Conservation (phyloP, 257 asterid species). For the Paraleonurus japonicus region DNA sequence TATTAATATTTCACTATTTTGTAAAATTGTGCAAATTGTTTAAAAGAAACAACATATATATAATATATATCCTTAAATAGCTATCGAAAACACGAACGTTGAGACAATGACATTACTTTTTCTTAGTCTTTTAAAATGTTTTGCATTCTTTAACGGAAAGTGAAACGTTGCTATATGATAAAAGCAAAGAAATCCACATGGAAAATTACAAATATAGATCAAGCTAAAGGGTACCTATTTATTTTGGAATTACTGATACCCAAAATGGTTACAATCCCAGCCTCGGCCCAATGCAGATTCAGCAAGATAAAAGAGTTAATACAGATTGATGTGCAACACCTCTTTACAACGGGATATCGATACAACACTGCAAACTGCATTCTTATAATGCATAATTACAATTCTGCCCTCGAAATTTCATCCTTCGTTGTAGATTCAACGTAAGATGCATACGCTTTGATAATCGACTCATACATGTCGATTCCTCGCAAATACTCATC, state of each 20-base stretch:
- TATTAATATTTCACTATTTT: too few relatives aligned
- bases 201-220: neutral
- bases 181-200: too few relatives aligned
- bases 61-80: too few relatives aligned
- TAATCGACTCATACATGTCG: slow-evolving; percentile 62
- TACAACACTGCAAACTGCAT: slow-evolving; percentile 1
- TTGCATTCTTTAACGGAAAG: too few relatives aligned
- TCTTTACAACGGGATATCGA: neutral
- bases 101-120: too few relatives aligned
- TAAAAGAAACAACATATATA: too few relatives aligned
- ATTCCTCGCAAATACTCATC: slow-evolving; percentile 86
- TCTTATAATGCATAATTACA: slow-evolving; percentile 35
- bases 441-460: slow-evolving; percentile 71
- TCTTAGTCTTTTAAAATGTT: too few relatives aligned
- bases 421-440: slow-evolving; percentile 38
- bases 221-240: neutral
- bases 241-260: neutral
- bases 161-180: too few relatives aligned
- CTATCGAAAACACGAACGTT: too few relatives aligned
- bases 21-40: too few relatives aligned
- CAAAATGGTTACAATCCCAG: neutral
- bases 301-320: neutral
- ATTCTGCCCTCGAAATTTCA: slow-evolving; percentile 58
- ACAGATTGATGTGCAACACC: neutral
- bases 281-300: slow-evolving; percentile 10